These are phyloP conservation scores for Toxicodendron radicans DNA, from an alignment of 345 rosid genomes.

Conservation along the genomic window DNA sequence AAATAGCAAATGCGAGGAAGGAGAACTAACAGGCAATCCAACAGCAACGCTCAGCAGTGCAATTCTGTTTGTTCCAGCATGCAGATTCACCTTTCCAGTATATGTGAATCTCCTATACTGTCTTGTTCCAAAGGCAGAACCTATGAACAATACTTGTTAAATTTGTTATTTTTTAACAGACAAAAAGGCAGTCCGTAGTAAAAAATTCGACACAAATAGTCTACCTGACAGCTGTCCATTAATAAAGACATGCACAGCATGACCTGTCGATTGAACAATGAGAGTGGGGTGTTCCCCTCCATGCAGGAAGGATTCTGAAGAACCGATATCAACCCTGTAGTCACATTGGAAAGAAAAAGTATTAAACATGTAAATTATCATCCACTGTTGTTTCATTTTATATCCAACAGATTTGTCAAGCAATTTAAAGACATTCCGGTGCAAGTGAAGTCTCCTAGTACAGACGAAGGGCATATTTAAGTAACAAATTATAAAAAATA, in stretches of 20 bases:
- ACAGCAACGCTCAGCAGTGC: constrained; percentile 92
- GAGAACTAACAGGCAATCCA: constrained; percentile 81
- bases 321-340: constrained; percentile 70
- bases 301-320: constrained; percentile 79
- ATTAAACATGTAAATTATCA: constrained; percentile 10
- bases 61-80: constrained; percentile 79
- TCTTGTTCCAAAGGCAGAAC: constrained; percentile 91
- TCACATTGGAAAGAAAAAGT: constrained; percentile 17
- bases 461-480: background rate
- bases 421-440: background rate
- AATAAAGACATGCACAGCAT: constrained; percentile 87
- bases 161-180: constrained; percentile 4
- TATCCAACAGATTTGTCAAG: background rate
- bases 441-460: background rate
- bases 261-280: constrained; percentile 81
- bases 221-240: constrained; percentile 92
- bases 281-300: constrained; percentile 95
- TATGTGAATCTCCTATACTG: constrained; percentile 71
- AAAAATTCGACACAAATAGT: background rate
- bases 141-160: constrained; percentile 32
- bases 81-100: constrained; percentile 76
- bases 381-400: background rate
- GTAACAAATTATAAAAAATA: background rate
- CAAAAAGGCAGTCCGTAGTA: background rate
- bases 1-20: constrained; percentile 15